Base-by-base conservation (phyloP, 2,329 filamentous ascomycete genomes). In the Ceratocystis cacaofunesta region DNA sequence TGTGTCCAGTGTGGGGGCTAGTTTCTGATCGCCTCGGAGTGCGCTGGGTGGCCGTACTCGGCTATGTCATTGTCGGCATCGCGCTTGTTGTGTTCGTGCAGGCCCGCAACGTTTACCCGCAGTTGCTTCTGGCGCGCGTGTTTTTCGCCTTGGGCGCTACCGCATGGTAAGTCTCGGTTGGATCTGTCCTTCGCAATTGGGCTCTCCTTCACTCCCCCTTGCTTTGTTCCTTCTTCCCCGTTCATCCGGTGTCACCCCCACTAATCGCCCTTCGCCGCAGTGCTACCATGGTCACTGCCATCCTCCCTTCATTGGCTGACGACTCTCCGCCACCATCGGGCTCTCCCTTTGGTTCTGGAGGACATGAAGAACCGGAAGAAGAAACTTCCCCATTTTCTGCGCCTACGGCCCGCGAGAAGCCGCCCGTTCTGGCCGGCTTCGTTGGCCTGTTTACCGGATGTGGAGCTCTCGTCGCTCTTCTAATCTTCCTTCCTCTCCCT, bases 221-320 rank as follows among this genome's bases (percentile, higher is more conserved):
- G n/a, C 3, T 32, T 28, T 28, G 8, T 6, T 57, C 22, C 19
- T 57, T 22, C 28, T 28, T 57, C 4, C 52, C 19, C 19, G 5
- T 15, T 25, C 8, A 30, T 25, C 1, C 22, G 6, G 50, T 15
- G 19, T 6, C 10, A 12, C 25, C 10, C 52, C 25, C 10, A 25
- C 52, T 64, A 28, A 62, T 22, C 50, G 52, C 30, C 36, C 60
- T 7, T 36, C 10, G 6, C 68, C 17, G 10, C 65, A 85, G 82
- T 4, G 82, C 91, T 15, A 97, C 94, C 1, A 99, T 99, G 94
- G 94, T 99, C 22, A 97, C 94, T 7, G 94, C 94, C 2, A 90
- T 95, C 58, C 79, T 99, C 28, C 94, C 94, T 1, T 86, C 82
- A 10, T 75, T 87, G 69, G 85, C 84, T 4, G 81, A 82, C 68